Conservation (phyloP, 176 grass and related monocot genomes). For the Pontederia crassipes region DNA sequence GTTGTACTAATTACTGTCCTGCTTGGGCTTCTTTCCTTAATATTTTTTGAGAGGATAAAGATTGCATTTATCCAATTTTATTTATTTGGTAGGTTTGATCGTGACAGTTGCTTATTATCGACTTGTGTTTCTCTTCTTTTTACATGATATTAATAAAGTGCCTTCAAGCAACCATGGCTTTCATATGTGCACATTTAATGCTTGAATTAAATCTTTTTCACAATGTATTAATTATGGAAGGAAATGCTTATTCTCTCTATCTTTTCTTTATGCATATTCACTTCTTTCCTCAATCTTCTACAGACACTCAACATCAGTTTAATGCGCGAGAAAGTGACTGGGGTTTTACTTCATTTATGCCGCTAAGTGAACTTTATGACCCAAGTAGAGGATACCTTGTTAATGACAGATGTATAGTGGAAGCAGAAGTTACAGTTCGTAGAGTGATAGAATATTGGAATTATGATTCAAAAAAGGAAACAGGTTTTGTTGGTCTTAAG, state of each 20-base stretch:
- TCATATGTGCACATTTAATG: too few relatives aligned
- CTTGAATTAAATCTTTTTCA: too few relatives aligned
- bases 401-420: conserved; percentile 71
- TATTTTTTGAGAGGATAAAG: too few relatives aligned
- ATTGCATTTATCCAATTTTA: too few relatives aligned
- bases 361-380: conserved; percentile 78
- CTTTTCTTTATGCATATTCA: neutral
- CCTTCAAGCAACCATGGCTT: too few relatives aligned
- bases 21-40: too few relatives aligned
- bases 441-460: conserved; percentile 78
- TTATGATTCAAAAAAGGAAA: conserved; percentile 92
- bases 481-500: conserved; percentile 83
- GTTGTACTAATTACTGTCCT: too few relatives aligned
- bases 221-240: too few relatives aligned
- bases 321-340: conserved; percentile 88
- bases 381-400: conserved; percentile 66
- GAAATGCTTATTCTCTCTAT: neutral
- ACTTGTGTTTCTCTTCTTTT: too few relatives aligned
- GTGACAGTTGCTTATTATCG: too few relatives aligned
- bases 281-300: conserved; percentile 20
- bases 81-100: too few relatives aligned
- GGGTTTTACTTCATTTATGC: conserved; percentile 97
- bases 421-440: conserved; percentile 70
- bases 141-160: too few relatives aligned
- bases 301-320: conserved; percentile 89